Evolutionary conservation across 441 rosid genomes (phyloP).

Genomic region (Breynia disticha): DNA sequence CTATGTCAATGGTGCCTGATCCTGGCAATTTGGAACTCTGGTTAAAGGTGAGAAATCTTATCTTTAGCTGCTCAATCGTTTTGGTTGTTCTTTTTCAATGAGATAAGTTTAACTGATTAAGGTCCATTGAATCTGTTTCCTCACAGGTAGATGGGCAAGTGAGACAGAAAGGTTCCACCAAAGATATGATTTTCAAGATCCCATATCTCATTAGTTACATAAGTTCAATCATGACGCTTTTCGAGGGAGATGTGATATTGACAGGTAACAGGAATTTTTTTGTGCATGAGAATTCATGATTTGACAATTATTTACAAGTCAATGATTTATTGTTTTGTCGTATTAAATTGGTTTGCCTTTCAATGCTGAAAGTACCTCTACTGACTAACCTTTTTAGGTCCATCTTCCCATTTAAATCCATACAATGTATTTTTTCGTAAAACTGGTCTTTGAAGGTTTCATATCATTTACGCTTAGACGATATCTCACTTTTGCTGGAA

Average conservation of each 20-base stretch:
- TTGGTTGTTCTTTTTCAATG: not conserved
- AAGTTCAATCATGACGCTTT: constrained; percentile 80
- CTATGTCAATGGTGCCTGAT: constrained; percentile 52
- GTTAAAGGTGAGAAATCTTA: constrained; percentile 53
- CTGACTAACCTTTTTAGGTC: not conserved
- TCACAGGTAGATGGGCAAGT: constrained; percentile 72
- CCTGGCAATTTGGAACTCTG: constrained; percentile 81
- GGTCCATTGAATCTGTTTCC: constrained; percentile 11
- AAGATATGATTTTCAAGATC: constrained; percentile 85
- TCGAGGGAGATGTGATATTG: constrained; percentile 83
- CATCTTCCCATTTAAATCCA: not conserved
- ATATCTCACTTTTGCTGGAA: too few species aligned
- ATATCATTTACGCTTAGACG: too few species aligned
- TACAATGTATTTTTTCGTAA: too few species aligned
- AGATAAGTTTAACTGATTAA: constrained; percentile 1
- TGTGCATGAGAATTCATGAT: not conserved
- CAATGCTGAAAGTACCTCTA: not conserved
- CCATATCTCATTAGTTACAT: constrained; percentile 83
- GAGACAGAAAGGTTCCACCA: constrained; percentile 70
- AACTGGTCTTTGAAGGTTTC: not conserved
- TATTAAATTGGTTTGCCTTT: not conserved
- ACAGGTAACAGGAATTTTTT: constrained; percentile 46
- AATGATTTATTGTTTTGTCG: not conserved
- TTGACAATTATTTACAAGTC: not conserved
- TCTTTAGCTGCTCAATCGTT: not conserved